These are phyloP conservation scores for Fusarium abutilonis DNA, from an alignment of 2,329 filamentous ascomycete genomes.

Conservation along the genomic window DNA sequence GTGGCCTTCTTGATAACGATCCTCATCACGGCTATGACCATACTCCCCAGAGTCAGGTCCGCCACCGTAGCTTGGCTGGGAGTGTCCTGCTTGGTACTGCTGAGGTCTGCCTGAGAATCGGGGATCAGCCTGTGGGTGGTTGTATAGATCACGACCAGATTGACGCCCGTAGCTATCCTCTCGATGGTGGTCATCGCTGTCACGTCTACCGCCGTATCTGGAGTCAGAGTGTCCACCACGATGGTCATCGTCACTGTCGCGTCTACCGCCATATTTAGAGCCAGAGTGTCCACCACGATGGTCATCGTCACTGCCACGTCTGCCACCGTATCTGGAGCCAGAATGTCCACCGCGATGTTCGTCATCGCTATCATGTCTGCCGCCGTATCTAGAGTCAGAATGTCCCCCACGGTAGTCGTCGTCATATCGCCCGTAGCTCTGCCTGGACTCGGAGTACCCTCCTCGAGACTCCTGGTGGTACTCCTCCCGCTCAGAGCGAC, in stretches of 20 bases:
- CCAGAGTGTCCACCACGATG: constrained; percentile 7
- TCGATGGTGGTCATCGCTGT: constrained; percentile 5
- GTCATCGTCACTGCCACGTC: background rate
- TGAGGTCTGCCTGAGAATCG: constrained; percentile 18
- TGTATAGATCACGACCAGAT: constrained; percentile 15
- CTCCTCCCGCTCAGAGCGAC: constrained; percentile 8
- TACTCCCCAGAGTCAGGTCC: constrained; percentile 10
- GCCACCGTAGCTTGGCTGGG: constrained; percentile 17
- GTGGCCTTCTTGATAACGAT: constrained; percentile 8
- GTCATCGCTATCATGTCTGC: constrained; percentile 9
- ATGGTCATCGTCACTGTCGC: background rate
- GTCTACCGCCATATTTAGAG: constrained; percentile 4
- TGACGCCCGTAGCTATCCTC: constrained; percentile 9
- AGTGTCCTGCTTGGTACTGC: constrained; percentile 17
- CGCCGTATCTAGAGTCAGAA: constrained; percentile 3
- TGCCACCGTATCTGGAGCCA: background rate
- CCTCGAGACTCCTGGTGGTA: constrained; percentile 8
- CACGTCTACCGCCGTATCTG: constrained; percentile 6
- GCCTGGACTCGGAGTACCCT: background rate
- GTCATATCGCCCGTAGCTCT: constrained; percentile 5
- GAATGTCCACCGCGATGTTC: constrained; percentile 11
- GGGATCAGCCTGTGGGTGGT: constrained; percentile 28
- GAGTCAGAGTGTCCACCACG: constrained; percentile 6
- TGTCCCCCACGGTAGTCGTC: constrained; percentile 19
- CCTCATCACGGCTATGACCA: background rate